Evolutionary conservation across 257 asterid genomes (phyloP).

Genomic region (Plectranthus barbatus): DNA sequence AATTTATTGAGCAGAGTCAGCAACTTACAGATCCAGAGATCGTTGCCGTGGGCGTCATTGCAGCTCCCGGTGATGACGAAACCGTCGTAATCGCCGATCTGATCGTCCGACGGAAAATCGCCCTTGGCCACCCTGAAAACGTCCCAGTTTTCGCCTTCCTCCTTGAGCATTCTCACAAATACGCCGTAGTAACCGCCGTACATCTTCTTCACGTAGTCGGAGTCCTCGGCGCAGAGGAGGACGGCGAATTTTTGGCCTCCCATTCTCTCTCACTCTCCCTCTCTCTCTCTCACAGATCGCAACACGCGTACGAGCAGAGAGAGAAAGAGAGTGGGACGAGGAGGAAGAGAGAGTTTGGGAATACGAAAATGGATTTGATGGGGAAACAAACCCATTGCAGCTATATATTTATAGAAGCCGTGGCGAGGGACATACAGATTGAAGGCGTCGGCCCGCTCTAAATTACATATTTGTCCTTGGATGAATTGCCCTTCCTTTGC

Average conservation of each 20-base stretch:
- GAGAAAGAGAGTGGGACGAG: constrained; percentile 14
- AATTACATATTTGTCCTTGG: constrained; percentile 25
- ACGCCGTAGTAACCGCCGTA: constrained; percentile 90
- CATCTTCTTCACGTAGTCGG: constrained; percentile 78
- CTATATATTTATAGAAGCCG: constrained; percentile 20
- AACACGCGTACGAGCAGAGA: constrained; percentile 10
- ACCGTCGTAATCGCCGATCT: constrained; percentile 55
- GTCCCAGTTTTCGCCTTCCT: constrained; percentile 81
- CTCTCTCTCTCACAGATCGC: background rate
- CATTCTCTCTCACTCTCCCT: constrained; percentile 27
- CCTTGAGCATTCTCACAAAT: constrained; percentile 71
- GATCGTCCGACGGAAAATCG: constrained; percentile 72
- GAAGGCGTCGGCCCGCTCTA: background rate
- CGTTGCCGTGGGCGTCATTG: constrained; percentile 79
- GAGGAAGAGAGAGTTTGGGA: constrained; percentile 3
- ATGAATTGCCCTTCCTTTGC: background rate
- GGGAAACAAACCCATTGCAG: background rate
- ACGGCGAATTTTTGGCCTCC: constrained; percentile 64
- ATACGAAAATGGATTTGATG: constrained; percentile 13
- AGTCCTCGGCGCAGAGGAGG: constrained; percentile 77
- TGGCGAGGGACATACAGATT: background rate
- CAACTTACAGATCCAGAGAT: constrained; percentile 62
- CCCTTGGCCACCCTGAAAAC: constrained; percentile 54
- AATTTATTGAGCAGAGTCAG: constrained; percentile 44
- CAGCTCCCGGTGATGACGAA: constrained; percentile 90